Base-by-base conservation (phyloP, 2,329 filamentous ascomycete species). In the Neoarthrinium moseri region DNA sequence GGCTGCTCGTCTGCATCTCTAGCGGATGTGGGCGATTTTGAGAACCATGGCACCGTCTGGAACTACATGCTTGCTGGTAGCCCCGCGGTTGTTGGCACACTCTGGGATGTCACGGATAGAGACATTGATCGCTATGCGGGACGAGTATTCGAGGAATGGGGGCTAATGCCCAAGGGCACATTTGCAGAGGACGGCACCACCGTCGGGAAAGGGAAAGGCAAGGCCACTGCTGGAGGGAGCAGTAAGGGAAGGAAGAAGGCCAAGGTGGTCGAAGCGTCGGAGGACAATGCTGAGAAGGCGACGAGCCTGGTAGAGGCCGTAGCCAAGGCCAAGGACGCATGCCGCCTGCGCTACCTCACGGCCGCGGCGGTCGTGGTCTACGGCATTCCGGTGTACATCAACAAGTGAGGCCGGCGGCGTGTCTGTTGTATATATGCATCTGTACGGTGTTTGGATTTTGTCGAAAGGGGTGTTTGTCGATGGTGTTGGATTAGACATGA, bases 51-150 rank as follows among this genome's bases (percentile, higher is more conserved):
- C 1, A 90, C 92, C 46, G 88, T 94, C 20, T 84, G 91, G 70
- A 91, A 91, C 57, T 97, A 97, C 69, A 84, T 99, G 68, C 84
- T 92, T 55, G 91, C 91, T 0, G 92, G 90, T 1, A 83, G 80
- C 56, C 91, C 90, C 4, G 91, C 92, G 0, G 82, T 97, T 8
- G 84, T 97, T 2, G 94, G 91, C 36, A 96, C 91, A 13, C 74
- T 99, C 29, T 99, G 94, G 94, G 94, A 99, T 66, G 94, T 99
- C 40, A 99, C 94, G 8, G 94, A 99, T 64, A 89, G 89, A 59
- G 94, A 99, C 65, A 96, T 96, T 64, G 95, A 99, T 70, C 87
- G 91, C 15, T 95, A 96, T 65, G 88, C 91, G 0, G 83, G 86
- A 26, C 76, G 79, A 21, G 74, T 87, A 3, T 87, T 96, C 63